These are phyloP conservation scores for Fusarium subglutinans DNA, from an alignment of 2,329 filamentous ascomycete species.

Conservation along the genomic window DNA sequence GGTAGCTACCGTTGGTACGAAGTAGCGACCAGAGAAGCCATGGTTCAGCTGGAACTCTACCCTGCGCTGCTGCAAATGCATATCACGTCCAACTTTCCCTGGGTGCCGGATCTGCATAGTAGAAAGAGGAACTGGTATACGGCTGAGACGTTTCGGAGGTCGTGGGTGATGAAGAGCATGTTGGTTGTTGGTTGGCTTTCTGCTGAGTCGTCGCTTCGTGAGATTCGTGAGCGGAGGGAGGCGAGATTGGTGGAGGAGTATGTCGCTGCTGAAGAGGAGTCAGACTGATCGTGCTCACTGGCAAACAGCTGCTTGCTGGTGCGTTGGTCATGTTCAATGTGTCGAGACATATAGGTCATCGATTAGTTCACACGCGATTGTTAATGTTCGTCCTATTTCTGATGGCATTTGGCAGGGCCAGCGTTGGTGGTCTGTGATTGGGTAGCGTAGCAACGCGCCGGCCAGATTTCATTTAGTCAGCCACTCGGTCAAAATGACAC, in stretches of 20 bases:
- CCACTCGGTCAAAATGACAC: neutral
- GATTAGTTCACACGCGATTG: too few relatives aligned
- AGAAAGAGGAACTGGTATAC: neutral
- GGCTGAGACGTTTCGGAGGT: neutral
- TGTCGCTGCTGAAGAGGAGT: neutral
- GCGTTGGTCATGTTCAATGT: fast-evolving
- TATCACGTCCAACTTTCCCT: conserved; percentile 1
- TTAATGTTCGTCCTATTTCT: fast-evolving
- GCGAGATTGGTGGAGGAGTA: neutral
- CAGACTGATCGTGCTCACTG: neutral
- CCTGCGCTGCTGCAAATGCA: neutral
- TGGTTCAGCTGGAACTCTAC: neutral
- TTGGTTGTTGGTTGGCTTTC: conserved; percentile 8
- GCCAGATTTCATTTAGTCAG: too few relatives aligned
- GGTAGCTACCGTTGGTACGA: conserved; percentile 7
- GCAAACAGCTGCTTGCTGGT: fast-evolving
- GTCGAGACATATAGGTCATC: fast-evolving
- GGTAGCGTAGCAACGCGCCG: fast-evolving
- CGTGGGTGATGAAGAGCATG: conserved; percentile 4
- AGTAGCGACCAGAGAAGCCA: neutral
- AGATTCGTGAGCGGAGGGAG: neutral
- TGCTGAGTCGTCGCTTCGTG: neutral
- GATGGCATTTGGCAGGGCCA: neutral
- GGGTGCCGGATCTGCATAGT: neutral
- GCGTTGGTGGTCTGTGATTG: neutral